These are phyloP conservation scores for Saccharomycopsis fibuligera DNA, from an alignment of 805 yeast genomes.

Conservation along the genomic window DNA sequence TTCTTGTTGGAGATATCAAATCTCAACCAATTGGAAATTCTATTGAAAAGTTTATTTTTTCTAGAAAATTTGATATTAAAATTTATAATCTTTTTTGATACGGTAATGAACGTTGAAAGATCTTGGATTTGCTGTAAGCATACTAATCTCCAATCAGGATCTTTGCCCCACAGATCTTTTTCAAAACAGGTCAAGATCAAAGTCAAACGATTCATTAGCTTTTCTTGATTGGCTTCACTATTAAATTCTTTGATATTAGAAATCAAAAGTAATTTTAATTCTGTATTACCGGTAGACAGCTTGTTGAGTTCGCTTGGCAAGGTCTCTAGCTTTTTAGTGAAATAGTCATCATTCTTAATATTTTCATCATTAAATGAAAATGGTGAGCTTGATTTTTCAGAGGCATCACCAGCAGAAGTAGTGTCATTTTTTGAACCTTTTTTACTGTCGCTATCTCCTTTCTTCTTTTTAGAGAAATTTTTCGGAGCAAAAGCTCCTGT, in stretches of 20 bases:
- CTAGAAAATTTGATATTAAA: constrained; percentile 16
- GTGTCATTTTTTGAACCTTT: too few species aligned
- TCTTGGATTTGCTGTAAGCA: constrained; percentile 14
- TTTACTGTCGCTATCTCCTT: background rate
- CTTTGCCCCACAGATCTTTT: constrained; percentile 16
- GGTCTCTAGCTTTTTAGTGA: constrained; percentile 4
- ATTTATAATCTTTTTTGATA: constrained; percentile 9
- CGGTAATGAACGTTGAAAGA: background rate
- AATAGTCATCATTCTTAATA: constrained; percentile 6
- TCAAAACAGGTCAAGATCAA: constrained; percentile 17
- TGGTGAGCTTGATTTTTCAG: background rate
- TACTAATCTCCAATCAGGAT: constrained; percentile 20
- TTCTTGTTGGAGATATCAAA: constrained; percentile 17
- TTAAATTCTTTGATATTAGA: constrained; percentile 8
- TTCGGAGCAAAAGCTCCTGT: constrained; percentile 19
- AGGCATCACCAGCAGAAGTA: background rate
- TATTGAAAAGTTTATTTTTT: constrained; percentile 17
- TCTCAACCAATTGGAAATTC: constrained; percentile 22
- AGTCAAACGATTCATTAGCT: constrained; percentile 17
- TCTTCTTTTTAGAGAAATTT: constrained; percentile 7
- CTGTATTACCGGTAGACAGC: constrained; percentile 6
- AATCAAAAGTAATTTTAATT: constrained; percentile 15
- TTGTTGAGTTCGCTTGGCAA: constrained; percentile 6
- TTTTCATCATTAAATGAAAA: background rate
- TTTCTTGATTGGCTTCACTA: constrained; percentile 4